Percentiles rank a stretch among this genome's conserved stretches.
These are phyloP conservation scores for Oehlia diaphana DNA, from an alignment of 192 early-diverging fungal genomes.

Conservation along the genomic window DNA sequence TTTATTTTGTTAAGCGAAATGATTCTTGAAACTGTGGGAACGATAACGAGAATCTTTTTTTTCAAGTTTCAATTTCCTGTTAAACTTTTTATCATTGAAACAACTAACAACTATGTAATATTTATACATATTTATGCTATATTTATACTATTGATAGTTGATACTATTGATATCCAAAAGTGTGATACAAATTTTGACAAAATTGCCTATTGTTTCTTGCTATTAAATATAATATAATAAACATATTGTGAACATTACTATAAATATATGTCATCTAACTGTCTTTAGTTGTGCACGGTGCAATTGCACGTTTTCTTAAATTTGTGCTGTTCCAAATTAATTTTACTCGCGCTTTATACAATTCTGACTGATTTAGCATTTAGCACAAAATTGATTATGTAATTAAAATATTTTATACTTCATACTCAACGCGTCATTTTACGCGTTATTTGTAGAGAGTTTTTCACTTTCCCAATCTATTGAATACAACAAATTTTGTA, in stretches of 20 bases:
- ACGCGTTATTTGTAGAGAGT: too few species aligned
- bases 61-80: background rate
- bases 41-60: background rate
- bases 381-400: too few species aligned
- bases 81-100: background rate
- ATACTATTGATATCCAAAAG: background rate
- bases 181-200: background rate
- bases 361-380: too few species aligned
- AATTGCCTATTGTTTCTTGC: background rate
- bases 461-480: too few species aligned
- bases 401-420: too few species aligned
- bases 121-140: background rate
- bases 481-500: too few species aligned
- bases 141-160: background rate
- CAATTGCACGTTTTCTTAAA: too few species aligned
- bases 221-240: background rate
- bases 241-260: background rate
- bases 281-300: background rate
- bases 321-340: too few species aligned
- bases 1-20: background rate
- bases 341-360: too few species aligned
- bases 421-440: too few species aligned
- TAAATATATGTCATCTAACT: background rate
- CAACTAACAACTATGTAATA: background rate
- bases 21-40: background rate